Evolutionary conservation across 2,329 filamentous ascomycete species (phyloP), one percentile per base, ranked within the genome.

Genomic region (Ophiosphaerella herpotricha): DNA sequence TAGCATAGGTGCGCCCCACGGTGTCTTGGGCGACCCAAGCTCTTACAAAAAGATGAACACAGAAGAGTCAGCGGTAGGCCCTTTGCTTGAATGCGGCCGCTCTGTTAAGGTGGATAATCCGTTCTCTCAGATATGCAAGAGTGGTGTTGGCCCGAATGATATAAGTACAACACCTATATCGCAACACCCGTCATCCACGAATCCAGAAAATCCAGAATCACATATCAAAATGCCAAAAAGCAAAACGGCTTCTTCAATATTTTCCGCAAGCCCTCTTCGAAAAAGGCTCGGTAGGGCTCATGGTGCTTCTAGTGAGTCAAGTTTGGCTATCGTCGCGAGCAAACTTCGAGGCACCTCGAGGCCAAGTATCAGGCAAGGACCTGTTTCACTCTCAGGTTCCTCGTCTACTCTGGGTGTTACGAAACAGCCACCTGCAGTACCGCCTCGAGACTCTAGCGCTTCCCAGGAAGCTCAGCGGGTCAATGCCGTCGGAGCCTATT

Each of bases 381-480:
- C 63, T 23, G 31, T 57, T 16, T 63, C 57, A 6, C 48, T 54
- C 11, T 66, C 63, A 7, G 50, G 55, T 1, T 67, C 64, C 21
- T 68, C 63, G 2, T 63, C 66, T 9, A 57, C 58, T 4, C 52
- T 65, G 21, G 54, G 51, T 39, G 46, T 40, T 24, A 36, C 48
- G 36, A 56, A 62, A 11, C 53, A 57, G 31, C 58, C 61, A 7
- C 66, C 60, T 24, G 33, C 39, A 1, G 60, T 71, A 13, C 68
- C 69, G n/a, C 64, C 57, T 8, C 57, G 69, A 45, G 66, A 68
- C 16, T 71, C 69, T 7, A 70, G 67, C 39, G 58, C 61, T 26
- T 70, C 66, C 2, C 67, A 64, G 36, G 68, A 72, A 55, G 67
- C 67, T 35, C 66, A 68, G 45, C 59, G 62, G 24, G 61, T 52